A percentile compares a stretch with the other conserved stretches of the same genome.
phyloP scores from a whole-genome alignment of 2,329 filamentous ascomycete species.

The Alternaria tenuissima region DNA sequence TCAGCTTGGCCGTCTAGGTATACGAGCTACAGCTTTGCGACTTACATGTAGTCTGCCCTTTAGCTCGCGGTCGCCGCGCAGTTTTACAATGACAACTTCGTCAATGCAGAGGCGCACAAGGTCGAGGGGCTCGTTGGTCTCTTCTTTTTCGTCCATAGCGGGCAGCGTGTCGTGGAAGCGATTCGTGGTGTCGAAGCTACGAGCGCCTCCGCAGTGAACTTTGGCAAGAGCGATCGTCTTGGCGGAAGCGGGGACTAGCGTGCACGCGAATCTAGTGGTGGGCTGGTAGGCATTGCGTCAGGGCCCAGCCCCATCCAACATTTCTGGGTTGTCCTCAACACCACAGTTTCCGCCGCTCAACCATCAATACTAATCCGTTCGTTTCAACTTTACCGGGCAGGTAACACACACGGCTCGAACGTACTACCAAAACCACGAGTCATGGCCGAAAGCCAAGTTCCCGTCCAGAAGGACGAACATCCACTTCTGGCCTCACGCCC shows the following conservation, averaged over 20 bases:
- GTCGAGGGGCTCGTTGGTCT: conserved; percentile 88
- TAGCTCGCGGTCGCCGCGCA: conserved; percentile 92
- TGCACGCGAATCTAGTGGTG: conserved; percentile 15
- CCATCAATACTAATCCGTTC: neutral
- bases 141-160: conserved; percentile 83
- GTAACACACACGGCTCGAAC: neutral
- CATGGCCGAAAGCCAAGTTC: conserved; percentile 45
- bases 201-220: conserved; percentile 22
- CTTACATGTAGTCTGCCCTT: conserved; percentile 91
- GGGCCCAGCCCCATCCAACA: conserved; percentile 11
- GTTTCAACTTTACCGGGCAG: neutral
- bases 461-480: conserved; percentile 41
- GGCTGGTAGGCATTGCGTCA: conserved; percentile 28
- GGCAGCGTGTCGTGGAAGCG: conserved; percentile 13
- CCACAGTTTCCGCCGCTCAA: neutral
- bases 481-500: conserved; percentile 67
- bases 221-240: conserved; percentile 28
- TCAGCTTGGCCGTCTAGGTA: conserved; percentile 17
- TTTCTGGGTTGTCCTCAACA: conserved; percentile 10
- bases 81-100: conserved; percentile 96
- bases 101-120: conserved; percentile 93
- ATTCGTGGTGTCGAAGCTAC: conserved; percentile 19
- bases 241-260: conserved; percentile 23
- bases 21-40: conserved; percentile 10
- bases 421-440: conserved; percentile 8